These are phyloP conservation scores for Paecilomyces sp. DNA, from an alignment of 2,329 filamentous ascomycete species.

Conservation along the genomic window DNA sequence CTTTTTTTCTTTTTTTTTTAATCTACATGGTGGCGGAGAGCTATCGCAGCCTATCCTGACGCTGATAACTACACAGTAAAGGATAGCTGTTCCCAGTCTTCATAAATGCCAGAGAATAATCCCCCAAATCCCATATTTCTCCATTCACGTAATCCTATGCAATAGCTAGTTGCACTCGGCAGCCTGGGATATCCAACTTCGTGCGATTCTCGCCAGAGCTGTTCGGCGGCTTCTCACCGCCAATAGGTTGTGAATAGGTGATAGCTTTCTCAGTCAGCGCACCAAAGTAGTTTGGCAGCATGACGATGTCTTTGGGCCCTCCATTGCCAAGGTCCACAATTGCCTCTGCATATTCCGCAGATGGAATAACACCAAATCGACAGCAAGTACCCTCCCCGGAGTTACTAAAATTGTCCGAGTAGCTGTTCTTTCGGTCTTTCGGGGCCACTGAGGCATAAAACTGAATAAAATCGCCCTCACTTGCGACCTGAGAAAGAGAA, in stretches of 20 bases:
- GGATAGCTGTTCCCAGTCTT: not conserved
- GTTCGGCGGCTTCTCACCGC: not conserved
- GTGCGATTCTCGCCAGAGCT: slow-evolving; percentile 11
- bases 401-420: not conserved
- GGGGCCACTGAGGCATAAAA: slow-evolving; percentile 32
- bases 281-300: slow-evolving; percentile 27
- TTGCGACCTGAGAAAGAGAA: slow-evolving; percentile 31
- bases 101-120: not conserved
- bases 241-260: slow-evolving; percentile 12
- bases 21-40: not conserved
- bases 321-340: not conserved
- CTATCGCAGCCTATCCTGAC: not conserved
- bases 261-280: slow-evolving; percentile 34
- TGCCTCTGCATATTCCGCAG: slow-evolving; percentile 12
- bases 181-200: slow-evolving; percentile 29
- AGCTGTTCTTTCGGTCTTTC: not conserved
- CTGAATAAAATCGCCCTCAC: slow-evolving; percentile 31
- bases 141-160: slow-evolving; percentile 4
- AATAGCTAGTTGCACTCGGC: slow-evolving; percentile 15
- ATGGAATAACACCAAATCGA: slow-evolving; percentile 25
- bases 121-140: not conserved
- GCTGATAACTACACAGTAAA: not conserved
- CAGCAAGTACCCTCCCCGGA: slow-evolving; percentile 13
- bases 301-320: slow-evolving; percentile 11
- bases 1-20: not conserved